Evolutionary conservation across 345 rosid genomes (phyloP), one percentile per base, ranked within the genome.

Genomic region (Angophora floribunda): DNA sequence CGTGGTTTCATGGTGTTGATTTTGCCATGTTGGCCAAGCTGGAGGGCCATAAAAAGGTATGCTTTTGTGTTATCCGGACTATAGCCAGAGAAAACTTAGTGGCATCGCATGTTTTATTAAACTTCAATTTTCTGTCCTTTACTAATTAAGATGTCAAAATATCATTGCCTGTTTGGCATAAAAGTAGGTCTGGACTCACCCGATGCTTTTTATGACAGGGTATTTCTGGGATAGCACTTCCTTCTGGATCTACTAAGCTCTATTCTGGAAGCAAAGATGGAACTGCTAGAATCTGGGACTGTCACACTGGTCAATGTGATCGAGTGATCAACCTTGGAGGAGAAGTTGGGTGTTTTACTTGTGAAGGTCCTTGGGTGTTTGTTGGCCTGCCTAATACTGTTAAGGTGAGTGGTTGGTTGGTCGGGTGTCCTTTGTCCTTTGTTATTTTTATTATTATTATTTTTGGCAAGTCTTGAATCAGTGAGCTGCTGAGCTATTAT

Each of bases 341-440:
- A 8, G 92, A 90, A 90, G 92, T 94, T 87, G 95, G 95, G 16
- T 94, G 91, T 75, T 86, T 95, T 75, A 91, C 91, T 12, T 92
- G 91, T 50, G 95, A 92, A 88, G 97, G 94, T 32, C 87, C 93
- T 15, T 94, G 98, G 98, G 90, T 94, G 15, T 95, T 96, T 86
- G 85, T 93, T 51, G 97, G 96, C 90, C 87, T 96, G 88, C 94
- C 90, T 45, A 90, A 94, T 89, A 88, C 87, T 16, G 89, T 96
- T 36, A 94, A 95, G 96, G 96, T 88, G 52, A 59, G 16, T 13
- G 16, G 45, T 41, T 51, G 21, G 45, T 41, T 51, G 21, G 59
- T 9, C 53, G 26, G 51, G 44, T 28, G 17, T 57, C 2, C 57
- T 47, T 51, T 26, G 26, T 41, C 52, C 75, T 87, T 30, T n/a